phyloP scores from a whole-genome alignment of 169 alveolate species.

The Cryptosporidium sp. region DNA sequence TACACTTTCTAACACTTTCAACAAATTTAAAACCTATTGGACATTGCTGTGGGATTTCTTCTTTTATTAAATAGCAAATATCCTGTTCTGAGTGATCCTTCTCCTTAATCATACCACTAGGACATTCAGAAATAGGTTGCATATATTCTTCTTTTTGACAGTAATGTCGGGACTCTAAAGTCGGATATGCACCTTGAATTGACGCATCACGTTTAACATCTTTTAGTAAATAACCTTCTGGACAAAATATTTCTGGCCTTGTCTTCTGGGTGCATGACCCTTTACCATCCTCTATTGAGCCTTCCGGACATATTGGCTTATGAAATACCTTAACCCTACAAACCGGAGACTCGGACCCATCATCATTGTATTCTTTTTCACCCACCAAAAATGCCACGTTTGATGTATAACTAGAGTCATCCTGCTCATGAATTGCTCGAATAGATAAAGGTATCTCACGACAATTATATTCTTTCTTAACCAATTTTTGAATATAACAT shows the following conservation, averaged over 20 bases:
- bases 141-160: constrained; percentile 40
- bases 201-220: not conserved
- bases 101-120: constrained; percentile 33
- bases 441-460: constrained; percentile 25
- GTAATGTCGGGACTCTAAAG: not conserved
- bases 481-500: constrained; percentile 22
- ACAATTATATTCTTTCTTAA: constrained; percentile 52
- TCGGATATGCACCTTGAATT: not conserved
- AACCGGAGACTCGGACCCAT: constrained; percentile 33
- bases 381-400: constrained; percentile 49
- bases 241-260: constrained; percentile 54
- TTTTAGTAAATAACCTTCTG: constrained; percentile 35
- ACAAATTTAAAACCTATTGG: constrained; percentile 31
- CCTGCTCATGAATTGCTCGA: constrained; percentile 4
- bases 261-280: constrained; percentile 12
- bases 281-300: constrained; percentile 3
- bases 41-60: constrained; percentile 50
- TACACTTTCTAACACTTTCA: constrained; percentile 22
- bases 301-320: constrained; percentile 51
- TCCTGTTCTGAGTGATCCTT: constrained; percentile 36
- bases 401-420: constrained; percentile 18
- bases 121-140: constrained; percentile 60
- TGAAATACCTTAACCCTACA: constrained; percentile 67
- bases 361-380: constrained; percentile 24
- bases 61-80: constrained; percentile 11